phyloP scores from a whole-genome alignment of 352 stramenopile genomes.

The Phytophthora tubulina region DNA sequence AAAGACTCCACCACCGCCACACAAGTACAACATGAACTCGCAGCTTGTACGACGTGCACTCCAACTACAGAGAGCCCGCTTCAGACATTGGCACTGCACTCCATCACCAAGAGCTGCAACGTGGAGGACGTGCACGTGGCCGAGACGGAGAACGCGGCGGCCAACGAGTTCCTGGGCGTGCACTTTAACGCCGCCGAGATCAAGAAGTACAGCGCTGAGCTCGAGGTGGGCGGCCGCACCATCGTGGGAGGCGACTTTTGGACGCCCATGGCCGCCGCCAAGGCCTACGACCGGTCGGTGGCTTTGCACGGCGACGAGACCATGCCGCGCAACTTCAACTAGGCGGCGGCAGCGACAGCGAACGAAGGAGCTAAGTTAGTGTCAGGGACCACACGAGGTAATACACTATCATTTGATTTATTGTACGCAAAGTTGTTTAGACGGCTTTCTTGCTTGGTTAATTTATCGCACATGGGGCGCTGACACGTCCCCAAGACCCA shows the following conservation, averaged over 20 bases:
- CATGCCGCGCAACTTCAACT: slow-evolving; percentile 69
- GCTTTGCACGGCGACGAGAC: slow-evolving; percentile 70
- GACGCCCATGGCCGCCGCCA: slow-evolving; percentile 74
- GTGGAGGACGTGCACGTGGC: slow-evolving; percentile 48
- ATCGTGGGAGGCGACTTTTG: slow-evolving; percentile 77
- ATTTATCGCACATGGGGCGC: too few relatives aligned
- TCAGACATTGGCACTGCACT: slow-evolving; percentile 20
- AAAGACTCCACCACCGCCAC: neutral
- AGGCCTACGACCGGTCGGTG: slow-evolving; percentile 78
- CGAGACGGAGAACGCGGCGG: slow-evolving; percentile 52
- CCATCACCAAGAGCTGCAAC: slow-evolving; percentile 35
- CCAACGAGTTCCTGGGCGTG: slow-evolving; percentile 74
- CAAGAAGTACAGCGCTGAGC: slow-evolving; percentile 79
- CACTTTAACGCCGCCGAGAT: slow-evolving; percentile 68
- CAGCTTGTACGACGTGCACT: slow-evolving; percentile 9
- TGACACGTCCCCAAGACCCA: too few relatives aligned
- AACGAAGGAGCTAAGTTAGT: neutral
- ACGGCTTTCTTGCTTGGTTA: too few relatives aligned
- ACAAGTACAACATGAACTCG: slow-evolving; percentile 13
- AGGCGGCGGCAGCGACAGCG: neutral
- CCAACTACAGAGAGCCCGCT: slow-evolving; percentile 15
- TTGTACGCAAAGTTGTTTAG: neutral
- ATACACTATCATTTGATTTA: neutral
- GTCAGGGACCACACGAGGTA: neutral
- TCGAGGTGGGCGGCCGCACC: slow-evolving; percentile 62